Evolutionary conservation across 2,329 filamentous ascomycete genomes (phyloP).

Genomic region (Leptodontidium sp.): DNA sequence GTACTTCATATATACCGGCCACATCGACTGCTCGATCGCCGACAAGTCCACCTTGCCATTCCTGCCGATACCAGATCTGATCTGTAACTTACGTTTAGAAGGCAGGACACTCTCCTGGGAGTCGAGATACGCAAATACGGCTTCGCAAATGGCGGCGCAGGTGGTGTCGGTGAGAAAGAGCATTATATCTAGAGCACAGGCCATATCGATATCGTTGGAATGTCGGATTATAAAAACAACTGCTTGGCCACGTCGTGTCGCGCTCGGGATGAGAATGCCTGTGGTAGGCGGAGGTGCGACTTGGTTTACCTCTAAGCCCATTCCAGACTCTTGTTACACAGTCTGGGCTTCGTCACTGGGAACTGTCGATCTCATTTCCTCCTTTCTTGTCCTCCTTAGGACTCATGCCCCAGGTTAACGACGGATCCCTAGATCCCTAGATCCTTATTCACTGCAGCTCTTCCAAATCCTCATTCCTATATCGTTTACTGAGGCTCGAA

Average conservation of each 20-base stretch:
- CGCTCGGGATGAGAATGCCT: too few relatives aligned
- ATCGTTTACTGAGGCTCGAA: too few relatives aligned
- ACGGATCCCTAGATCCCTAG: too few relatives aligned
- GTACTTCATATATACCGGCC: constrained; percentile 35
- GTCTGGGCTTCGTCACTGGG: too few relatives aligned
- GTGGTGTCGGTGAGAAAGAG: constrained; percentile 11
- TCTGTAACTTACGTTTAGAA: constrained; percentile 15
- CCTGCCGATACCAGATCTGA: constrained; percentile 31
- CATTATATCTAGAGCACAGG: constrained; percentile 3
- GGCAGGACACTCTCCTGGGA: neutral
- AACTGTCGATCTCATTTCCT: too few relatives aligned
- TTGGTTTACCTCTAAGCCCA: too few relatives aligned
- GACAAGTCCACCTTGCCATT: constrained; percentile 33
- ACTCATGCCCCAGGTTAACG: too few relatives aligned
- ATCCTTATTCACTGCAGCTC: too few relatives aligned
- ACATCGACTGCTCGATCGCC: constrained; percentile 29
- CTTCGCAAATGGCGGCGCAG: constrained; percentile 3
- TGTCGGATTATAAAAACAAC: constrained; percentile 29
- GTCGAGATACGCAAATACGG: constrained; percentile 5
- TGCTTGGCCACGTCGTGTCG: constrained; percentile 7
- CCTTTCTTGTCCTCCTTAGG: too few relatives aligned
- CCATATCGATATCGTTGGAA: neutral
- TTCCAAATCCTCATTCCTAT: too few relatives aligned
- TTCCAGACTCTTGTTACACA: too few relatives aligned
- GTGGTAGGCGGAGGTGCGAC: too few relatives aligned